phyloP scores from a whole-genome alignment of 805 yeast genomes.

The Saccharomycopsis sp. region DNA sequence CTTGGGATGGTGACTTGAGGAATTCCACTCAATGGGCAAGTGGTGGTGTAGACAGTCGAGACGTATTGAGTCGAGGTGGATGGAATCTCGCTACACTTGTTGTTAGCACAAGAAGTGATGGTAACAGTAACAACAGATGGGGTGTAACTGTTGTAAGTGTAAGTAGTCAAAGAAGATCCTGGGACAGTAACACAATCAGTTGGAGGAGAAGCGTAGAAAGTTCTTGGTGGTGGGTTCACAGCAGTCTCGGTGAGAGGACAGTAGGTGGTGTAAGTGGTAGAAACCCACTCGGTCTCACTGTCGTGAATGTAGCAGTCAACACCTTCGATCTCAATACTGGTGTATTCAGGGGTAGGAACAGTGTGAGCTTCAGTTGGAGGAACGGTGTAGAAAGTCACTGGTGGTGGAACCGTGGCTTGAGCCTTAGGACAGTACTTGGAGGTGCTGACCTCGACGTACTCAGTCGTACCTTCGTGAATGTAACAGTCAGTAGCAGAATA shows the following conservation, averaged over 20 bases:
- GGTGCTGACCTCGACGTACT: background rate
- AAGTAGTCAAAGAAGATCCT: background rate
- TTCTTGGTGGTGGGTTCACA: background rate
- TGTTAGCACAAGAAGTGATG: slow-evolving; percentile 18
- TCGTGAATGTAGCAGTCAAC: background rate
- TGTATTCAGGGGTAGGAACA: too few relatives aligned
- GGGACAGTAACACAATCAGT: slow-evolving; percentile 6
- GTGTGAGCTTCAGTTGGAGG: slow-evolving; percentile 10
- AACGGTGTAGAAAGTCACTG: slow-evolving; percentile 1
- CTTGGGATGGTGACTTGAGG: background rate
- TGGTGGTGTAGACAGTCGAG: background rate
- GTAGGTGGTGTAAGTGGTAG: background rate
- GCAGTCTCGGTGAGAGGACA: background rate
- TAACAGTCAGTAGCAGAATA: background rate
- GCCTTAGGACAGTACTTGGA: background rate
- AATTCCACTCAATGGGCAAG: background rate
- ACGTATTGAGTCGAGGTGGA: background rate
- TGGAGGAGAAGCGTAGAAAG: slow-evolving; percentile 8
- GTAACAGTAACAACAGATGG: slow-evolving; percentile 6
- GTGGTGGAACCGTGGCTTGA: background rate
- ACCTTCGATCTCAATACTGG: too few relatives aligned
- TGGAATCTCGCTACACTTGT: slow-evolving; percentile 10
- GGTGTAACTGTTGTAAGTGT: background rate
- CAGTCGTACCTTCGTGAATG: background rate
- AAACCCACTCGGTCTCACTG: background rate